Conservation (phyloP, 2,329 filamentous ascomycete species). For the Emydomyces testavorans region DNA sequence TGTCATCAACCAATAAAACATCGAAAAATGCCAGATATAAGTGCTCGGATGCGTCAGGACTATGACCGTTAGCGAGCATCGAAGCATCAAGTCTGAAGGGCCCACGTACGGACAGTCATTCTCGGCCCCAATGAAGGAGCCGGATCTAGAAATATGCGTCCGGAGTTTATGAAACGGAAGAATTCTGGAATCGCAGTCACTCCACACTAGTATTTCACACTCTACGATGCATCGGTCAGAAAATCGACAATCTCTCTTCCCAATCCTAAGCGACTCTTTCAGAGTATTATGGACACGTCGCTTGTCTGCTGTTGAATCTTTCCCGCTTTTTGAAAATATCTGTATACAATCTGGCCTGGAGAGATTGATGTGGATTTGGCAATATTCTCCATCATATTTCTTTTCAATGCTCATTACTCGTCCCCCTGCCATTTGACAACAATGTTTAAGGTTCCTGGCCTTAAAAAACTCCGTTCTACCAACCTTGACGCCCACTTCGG, state of each 20-base stretch:
- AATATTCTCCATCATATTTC: conserved; percentile 84
- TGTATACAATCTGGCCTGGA: conserved; percentile 49
- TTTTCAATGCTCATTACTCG: conserved; percentile 61
- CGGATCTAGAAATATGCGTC: conserved; percentile 65
- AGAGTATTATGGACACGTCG: conserved; percentile 52
- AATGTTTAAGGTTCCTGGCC: conserved; percentile 61
- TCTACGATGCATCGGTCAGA: conserved; percentile 62
- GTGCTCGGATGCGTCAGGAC: conserved; percentile 43
- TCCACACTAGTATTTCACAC: conserved; percentile 72
- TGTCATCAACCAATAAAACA: conserved; percentile 46
- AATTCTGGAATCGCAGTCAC: conserved; percentile 52
- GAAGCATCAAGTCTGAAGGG: neutral
- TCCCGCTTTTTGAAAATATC: conserved; percentile 87
- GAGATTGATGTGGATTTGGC: conserved; percentile 71
- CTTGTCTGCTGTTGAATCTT: conserved; percentile 70
- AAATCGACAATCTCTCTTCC: conserved; percentile 47
- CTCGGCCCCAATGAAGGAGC: conserved; percentile 54
- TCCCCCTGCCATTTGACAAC: conserved; percentile 50
- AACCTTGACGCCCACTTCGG: conserved; percentile 51
- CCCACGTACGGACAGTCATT: conserved; percentile 53
- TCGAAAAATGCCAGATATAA: conserved; percentile 53
- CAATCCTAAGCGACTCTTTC: conserved; percentile 52
- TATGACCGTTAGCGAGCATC: conserved; percentile 20
- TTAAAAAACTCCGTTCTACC: conserved; percentile 55
- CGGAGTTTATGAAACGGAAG: conserved; percentile 71